phyloP scores from a whole-genome alignment of 2,329 filamentous ascomycete genomes.

The Fusarium sp. region DNA sequence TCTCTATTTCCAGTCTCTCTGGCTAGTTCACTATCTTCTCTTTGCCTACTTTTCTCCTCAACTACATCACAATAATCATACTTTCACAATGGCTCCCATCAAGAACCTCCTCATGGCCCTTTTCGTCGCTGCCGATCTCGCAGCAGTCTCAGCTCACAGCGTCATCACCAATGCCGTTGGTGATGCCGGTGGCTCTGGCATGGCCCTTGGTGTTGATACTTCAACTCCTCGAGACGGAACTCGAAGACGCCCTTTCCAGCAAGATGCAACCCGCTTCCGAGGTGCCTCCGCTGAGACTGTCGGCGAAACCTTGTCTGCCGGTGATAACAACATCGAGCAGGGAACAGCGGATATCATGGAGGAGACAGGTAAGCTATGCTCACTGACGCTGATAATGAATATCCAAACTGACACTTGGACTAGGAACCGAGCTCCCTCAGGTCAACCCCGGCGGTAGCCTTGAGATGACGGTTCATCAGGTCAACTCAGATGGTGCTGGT shows the following conservation, averaged over 20 bases:
- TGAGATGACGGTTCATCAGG: slow-evolving; percentile 62
- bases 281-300: neutral
- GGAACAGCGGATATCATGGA: slow-evolving; percentile 58
- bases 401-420: neutral
- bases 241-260: slow-evolving; percentile 68
- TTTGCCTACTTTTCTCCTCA: neutral
- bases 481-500: slow-evolving; percentile 46
- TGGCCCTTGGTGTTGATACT: slow-evolving; percentile 60
- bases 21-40: neutral
- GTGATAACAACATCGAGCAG: slow-evolving; percentile 9
- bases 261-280: slow-evolving; percentile 58
- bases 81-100: slow-evolving; percentile 1
- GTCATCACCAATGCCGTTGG: slow-evolving; percentile 53
- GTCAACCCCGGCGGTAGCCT: slow-evolving; percentile 65
- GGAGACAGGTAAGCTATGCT: slow-evolving; percentile 57
- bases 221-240: slow-evolving; percentile 70
- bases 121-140: slow-evolving; percentile 14
- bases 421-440: slow-evolving; percentile 60
- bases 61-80: neutral
- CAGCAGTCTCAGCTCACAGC: slow-evolving; percentile 1
- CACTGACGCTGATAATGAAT: fast-evolving
- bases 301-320: neutral
- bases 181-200: slow-evolving; percentile 65
- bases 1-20: neutral
- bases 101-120: slow-evolving; percentile 4